Evolutionary conservation across 208 protist species (phyloP).

Genomic region (Trypanosoma grayi): DNA sequence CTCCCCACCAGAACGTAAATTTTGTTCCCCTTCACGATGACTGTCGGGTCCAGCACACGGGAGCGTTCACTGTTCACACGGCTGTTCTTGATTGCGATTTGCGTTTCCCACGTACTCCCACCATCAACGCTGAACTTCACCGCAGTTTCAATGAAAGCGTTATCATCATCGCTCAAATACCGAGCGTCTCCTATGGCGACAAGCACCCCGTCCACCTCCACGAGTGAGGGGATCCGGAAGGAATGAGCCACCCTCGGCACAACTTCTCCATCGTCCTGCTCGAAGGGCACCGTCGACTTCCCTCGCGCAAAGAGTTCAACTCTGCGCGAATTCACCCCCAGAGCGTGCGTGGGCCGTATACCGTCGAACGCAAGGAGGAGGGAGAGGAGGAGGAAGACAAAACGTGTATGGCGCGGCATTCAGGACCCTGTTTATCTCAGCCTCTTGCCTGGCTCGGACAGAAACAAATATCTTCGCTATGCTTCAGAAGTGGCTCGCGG

Average conservation of each 20-base stretch:
- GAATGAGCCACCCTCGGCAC: conserved; percentile 5
- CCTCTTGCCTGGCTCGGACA: too few relatives aligned
- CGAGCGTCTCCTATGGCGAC: conserved; percentile 7
- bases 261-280: conserved; percentile 1
- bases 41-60: conserved; percentile 16
- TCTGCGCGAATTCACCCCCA: not conserved
- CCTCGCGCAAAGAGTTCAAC: conserved; percentile 3
- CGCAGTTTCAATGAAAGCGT: conserved; percentile 13
- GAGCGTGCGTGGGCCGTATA: not conserved
- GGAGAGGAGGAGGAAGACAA: not conserved
- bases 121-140: conserved; percentile 7
- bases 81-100: conserved; percentile 18
- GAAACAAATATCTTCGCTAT: too few relatives aligned
- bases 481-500: too few relatives aligned
- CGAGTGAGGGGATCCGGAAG: conserved; percentile 15
- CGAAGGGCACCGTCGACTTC: conserved; percentile 8
- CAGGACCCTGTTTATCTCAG: too few relatives aligned
- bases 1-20: conserved; percentile 10
- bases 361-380: not conserved
- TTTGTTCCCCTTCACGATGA: conserved; percentile 19
- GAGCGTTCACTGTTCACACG: not conserved
- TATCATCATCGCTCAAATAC: conserved; percentile 1
- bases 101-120: conserved; percentile 10
- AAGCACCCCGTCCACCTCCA: conserved; percentile 16
- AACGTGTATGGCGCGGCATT: too few relatives aligned